Percentiles rank a stretch among this genome's conserved stretches.
These are phyloP conservation scores for Backusella luteola DNA, from an alignment of 192 early-diverging fungal genomes.

Conservation along the genomic window DNA sequence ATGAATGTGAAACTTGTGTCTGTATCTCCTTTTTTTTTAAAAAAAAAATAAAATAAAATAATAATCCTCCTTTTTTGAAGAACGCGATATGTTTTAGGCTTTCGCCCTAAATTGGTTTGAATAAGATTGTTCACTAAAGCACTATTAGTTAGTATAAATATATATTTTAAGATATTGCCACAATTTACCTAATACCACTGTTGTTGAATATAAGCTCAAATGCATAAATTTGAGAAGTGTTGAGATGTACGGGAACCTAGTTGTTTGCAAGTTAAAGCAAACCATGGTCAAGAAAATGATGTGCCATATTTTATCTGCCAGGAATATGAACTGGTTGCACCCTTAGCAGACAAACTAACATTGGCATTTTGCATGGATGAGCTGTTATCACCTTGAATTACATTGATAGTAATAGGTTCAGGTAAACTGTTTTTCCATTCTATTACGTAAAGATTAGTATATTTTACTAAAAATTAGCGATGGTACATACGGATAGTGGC, in stretches of 20 bases:
- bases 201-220: not conserved
- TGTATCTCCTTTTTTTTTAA: not conserved
- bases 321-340: not conserved
- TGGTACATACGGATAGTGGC: not conserved
- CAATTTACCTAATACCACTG: not conserved
- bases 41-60: too few relatives aligned
- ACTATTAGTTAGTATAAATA: not conserved
- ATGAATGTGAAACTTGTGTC: not conserved
- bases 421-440: not conserved
- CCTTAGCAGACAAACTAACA: not conserved
- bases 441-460: not conserved
- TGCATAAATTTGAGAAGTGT: not conserved
- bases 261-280: not conserved
- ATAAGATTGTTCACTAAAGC: not conserved
- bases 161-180: not conserved
- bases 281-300: not conserved
- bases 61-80: too few relatives aligned
- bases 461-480: not conserved
- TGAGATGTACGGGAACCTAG: not conserved
- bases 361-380: not conserved
- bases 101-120: not conserved
- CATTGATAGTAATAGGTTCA: not conserved
- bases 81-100: not conserved
- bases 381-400: not conserved
- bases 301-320: not conserved